Evolutionary conservation across 2,329 filamentous ascomycete genomes (phyloP).

Genomic region (Podosphaera fusca): DNA sequence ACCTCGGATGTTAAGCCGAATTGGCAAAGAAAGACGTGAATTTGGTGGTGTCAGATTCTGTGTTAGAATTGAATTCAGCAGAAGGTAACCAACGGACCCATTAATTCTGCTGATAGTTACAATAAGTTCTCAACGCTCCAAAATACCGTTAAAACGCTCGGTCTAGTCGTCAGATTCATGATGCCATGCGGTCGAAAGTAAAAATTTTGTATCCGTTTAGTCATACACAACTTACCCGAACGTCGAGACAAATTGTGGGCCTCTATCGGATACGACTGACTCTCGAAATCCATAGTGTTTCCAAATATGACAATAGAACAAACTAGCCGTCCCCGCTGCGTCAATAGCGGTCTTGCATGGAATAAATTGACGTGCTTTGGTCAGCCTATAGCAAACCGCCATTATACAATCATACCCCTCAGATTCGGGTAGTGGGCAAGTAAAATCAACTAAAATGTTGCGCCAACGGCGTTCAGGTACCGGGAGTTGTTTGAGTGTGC

Average conservation of each 20-base stretch:
- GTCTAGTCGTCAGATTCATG: not conserved
- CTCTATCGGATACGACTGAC: not conserved
- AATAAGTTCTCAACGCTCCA: not conserved
- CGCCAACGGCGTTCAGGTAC: not conserved
- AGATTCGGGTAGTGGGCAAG: not conserved
- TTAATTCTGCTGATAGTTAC: too few species aligned
- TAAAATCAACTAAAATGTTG: not conserved
- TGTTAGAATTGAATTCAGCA: not conserved
- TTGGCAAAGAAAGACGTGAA: not conserved
- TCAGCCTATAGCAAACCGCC: too few species aligned
- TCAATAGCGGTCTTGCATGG: not conserved
- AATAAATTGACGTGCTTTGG: not conserved
- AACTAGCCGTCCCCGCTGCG: not conserved
- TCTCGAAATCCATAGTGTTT: not conserved
- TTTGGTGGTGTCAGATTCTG: not conserved
- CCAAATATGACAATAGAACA: not conserved
- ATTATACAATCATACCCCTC: not conserved
- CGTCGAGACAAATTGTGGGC: not conserved
- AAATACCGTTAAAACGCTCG: not conserved
- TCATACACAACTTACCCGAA: not conserved
- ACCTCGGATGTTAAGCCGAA: not conserved
- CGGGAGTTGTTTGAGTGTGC: not conserved
- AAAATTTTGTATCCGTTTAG: not conserved
- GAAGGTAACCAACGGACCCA: not conserved
- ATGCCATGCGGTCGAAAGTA: not conserved